Conservation (phyloP, 2,329 filamentous ascomycete species). For the Penicillium vulpinum region DNA sequence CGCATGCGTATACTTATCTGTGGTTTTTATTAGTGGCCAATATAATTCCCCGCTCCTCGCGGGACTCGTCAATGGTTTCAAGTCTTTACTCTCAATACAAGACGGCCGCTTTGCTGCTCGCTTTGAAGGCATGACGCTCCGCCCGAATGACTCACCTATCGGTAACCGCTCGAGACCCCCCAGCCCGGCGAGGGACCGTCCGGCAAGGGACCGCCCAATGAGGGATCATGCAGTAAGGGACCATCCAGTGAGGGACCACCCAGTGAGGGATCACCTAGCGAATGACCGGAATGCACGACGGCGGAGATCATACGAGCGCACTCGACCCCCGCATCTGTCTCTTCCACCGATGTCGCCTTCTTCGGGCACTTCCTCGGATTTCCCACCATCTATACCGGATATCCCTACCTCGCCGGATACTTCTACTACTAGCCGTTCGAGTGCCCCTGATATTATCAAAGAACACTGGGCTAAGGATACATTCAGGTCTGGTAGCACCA, state of each 20-base stretch:
- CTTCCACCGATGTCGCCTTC: slow-evolving; percentile 32
- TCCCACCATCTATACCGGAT: slow-evolving; percentile 34
- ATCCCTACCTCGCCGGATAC: slow-evolving; percentile 37
- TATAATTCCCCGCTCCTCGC: slow-evolving; percentile 29
- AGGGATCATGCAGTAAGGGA: background rate
- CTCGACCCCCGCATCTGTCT: slow-evolving; percentile 28
- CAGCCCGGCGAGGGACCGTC: slow-evolving; percentile 23
- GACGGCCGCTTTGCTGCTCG: slow-evolving; percentile 29
- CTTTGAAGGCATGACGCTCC: slow-evolving; percentile 29
- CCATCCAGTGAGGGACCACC: slow-evolving; percentile 17
- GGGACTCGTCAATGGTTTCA: slow-evolving; percentile 28
- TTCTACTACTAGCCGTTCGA: slow-evolving; percentile 34
- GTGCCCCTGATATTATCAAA: slow-evolving; percentile 26
- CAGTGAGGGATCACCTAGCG: background rate
- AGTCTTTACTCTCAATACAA: slow-evolving; percentile 31
- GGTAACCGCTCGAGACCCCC: slow-evolving; percentile 28
- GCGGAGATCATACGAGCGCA: slow-evolving; percentile 39
- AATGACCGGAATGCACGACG: slow-evolving; percentile 30
- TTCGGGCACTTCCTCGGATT: slow-evolving; percentile 32
- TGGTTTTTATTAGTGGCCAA: slow-evolving; percentile 25
- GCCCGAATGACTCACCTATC: slow-evolving; percentile 25
- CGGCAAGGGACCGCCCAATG: slow-evolving; percentile 13
- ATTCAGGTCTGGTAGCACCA: slow-evolving; percentile 33
- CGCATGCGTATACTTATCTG: slow-evolving; percentile 10
- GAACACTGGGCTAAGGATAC: slow-evolving; percentile 47